phyloP scores from a whole-genome alignment of 192 early-diverging fungal genomes.

The Coemansia sp. region DNA sequence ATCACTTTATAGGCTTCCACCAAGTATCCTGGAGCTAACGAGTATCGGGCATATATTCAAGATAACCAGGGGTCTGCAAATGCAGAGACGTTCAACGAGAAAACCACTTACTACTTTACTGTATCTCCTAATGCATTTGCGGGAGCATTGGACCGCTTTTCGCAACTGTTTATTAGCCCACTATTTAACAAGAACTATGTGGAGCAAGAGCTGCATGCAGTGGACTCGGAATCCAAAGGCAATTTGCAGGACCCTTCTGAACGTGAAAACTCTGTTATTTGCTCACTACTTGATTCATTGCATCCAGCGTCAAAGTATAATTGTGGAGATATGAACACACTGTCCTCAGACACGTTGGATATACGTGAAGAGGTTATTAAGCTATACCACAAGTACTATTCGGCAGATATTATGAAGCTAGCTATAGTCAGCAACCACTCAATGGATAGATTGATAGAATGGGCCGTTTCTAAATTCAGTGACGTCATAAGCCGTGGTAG shows the following conservation, averaged over 20 bases:
- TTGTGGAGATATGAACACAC: constrained; percentile 78
- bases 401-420: constrained; percentile 91
- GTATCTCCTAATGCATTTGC: constrained; percentile 49
- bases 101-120: constrained; percentile 23
- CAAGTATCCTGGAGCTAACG: constrained; percentile 69
- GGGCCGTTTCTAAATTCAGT: constrained; percentile 79
- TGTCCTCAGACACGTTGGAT: constrained; percentile 54
- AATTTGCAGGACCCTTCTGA: constrained; percentile 65
- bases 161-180: constrained; percentile 85
- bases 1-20: constrained; percentile 47
- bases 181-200: constrained; percentile 75
- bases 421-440: constrained; percentile 80
- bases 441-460: constrained; percentile 64
- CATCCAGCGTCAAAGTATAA: constrained; percentile 83
- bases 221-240: constrained; percentile 91
- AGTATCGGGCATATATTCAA: constrained; percentile 48
- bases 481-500: constrained; percentile 69
- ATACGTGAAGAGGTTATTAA: constrained; percentile 73
- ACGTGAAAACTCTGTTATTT: not conserved
- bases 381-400: constrained; percentile 84
- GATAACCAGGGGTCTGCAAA: constrained; percentile 29
- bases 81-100: constrained; percentile 14
- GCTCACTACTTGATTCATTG: constrained; percentile 39
- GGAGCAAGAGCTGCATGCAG: constrained; percentile 83
- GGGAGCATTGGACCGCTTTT: constrained; percentile 62